Conservation (phyloP, 305 asterid genomes). For the Fraxinus floribunda region DNA sequence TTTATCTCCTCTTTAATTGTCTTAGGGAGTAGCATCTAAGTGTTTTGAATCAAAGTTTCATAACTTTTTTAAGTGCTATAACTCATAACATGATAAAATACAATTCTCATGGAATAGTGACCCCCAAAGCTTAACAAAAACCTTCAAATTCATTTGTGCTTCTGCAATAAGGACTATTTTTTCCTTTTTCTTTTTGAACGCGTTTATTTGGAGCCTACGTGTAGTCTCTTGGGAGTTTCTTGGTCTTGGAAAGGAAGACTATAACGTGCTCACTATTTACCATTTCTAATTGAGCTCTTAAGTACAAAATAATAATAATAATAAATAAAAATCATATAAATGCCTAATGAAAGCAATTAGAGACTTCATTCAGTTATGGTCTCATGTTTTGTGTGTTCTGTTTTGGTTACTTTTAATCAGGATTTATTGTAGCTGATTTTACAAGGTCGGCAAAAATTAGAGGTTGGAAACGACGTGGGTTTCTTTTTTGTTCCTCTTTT, state of each 20-base stretch:
- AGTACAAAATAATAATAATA: not conserved
- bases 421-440: no score
- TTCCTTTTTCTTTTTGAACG: not conserved
- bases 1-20: not conserved
- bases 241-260: not conserved
- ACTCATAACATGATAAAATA: not conserved
- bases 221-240: not conserved
- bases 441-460: no score
- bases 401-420: no score
- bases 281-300: not conserved
- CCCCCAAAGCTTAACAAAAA: not conserved
- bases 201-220: not conserved
- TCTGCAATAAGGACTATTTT: not conserved
- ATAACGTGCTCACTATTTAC: not conserved
- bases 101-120: not conserved
- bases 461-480: no score
- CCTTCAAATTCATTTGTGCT: not conserved
- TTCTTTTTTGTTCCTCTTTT: no score
- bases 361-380: no score
- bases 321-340: no score
- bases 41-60: not conserved
- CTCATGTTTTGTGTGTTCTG: no score
- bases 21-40: not conserved
- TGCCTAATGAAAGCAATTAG: no score
- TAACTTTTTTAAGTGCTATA: not conserved